A percentile compares a stretch with the other conserved stretches of the same genome.
Evolutionary conservation across 2,329 filamentous ascomycete species (phyloP).

Genomic region (Byssochlamys sp.): DNA sequence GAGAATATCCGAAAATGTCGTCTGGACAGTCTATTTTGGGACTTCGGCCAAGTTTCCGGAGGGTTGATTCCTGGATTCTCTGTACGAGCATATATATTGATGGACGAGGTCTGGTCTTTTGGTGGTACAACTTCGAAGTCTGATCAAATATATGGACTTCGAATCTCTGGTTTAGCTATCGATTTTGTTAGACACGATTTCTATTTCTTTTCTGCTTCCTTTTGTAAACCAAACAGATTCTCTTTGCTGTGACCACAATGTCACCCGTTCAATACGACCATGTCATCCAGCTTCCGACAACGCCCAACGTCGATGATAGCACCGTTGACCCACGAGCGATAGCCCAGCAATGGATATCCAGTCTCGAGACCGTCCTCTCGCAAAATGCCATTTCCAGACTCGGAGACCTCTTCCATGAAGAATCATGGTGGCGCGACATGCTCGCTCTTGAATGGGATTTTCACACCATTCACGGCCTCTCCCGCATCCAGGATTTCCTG

Average conservation of each 20-base stretch:
- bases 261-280: constrained; percentile 11
- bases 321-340: constrained; percentile 16
- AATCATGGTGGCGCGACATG: constrained; percentile 36
- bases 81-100: background rate
- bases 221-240: background rate
- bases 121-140: background rate
- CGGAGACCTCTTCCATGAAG: constrained; percentile 22
- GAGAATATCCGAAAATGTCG: background rate
- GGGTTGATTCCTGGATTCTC: background rate
- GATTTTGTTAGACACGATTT: background rate
- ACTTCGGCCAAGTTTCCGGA: background rate
- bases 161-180: background rate
- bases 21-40: background rate
- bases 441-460: constrained; percentile 33
- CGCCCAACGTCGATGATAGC: constrained; percentile 11
- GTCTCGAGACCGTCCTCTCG: constrained; percentile 16
- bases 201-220: background rate
- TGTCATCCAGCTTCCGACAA: constrained; percentile 21
- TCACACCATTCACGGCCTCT: constrained; percentile 23
- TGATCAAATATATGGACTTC: background rate
- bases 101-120: background rate
- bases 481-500: constrained; percentile 24
- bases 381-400: constrained; percentile 10
- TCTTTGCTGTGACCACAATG: background rate
- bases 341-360: constrained; percentile 24